Evolutionary conservation across 805 yeast genomes (phyloP).

Genomic region (Metschnikowia peoriensis): DNA sequence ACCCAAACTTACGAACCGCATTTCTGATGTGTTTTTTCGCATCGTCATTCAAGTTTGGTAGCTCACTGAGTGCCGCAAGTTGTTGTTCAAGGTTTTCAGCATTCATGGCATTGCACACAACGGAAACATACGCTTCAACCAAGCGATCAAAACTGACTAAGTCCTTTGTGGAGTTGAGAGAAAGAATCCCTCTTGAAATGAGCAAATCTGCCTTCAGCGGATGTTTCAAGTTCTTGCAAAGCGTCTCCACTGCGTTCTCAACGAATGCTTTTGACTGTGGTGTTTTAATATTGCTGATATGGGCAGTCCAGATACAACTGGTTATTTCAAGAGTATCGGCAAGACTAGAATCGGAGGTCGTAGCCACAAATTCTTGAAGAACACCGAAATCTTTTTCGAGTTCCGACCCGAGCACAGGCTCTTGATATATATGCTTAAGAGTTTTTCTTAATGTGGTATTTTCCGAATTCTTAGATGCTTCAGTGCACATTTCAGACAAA

Average conservation of each 20-base stretch:
- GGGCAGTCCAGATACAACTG: conserved; percentile 14
- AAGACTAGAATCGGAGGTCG: conserved; percentile 1
- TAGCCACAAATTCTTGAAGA: conserved; percentile 19
- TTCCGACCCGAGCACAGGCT: conserved; percentile 54
- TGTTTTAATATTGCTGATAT: conserved; percentile 20
- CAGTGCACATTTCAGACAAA: background rate
- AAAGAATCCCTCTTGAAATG: conserved; percentile 10
- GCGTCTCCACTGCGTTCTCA: background rate
- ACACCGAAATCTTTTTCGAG: conserved; percentile 44
- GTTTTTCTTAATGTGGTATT: conserved; percentile 15
- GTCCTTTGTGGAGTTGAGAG: conserved; percentile 1
- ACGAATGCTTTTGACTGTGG: conserved; percentile 6
- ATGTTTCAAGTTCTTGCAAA: background rate
- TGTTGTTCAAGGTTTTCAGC: conserved; percentile 3
- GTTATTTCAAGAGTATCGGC: conserved; percentile 9
- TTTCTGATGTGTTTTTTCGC: background rate
- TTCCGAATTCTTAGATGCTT: conserved; percentile 2
- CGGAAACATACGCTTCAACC: conserved; percentile 4
- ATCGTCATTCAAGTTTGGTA: conserved; percentile 1
- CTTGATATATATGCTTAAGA: conserved; percentile 41
- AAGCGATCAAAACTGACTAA: conserved; percentile 4
- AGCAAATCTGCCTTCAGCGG: conserved; percentile 6
- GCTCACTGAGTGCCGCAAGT: conserved; percentile 6
- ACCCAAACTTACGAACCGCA: conserved; percentile 10
- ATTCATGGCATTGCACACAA: conserved; percentile 1